A percentile compares a stretch with the other conserved stretches of the same genome.
Conservation (phyloP, 805 yeast species). For the Priceomyces medius region DNA sequence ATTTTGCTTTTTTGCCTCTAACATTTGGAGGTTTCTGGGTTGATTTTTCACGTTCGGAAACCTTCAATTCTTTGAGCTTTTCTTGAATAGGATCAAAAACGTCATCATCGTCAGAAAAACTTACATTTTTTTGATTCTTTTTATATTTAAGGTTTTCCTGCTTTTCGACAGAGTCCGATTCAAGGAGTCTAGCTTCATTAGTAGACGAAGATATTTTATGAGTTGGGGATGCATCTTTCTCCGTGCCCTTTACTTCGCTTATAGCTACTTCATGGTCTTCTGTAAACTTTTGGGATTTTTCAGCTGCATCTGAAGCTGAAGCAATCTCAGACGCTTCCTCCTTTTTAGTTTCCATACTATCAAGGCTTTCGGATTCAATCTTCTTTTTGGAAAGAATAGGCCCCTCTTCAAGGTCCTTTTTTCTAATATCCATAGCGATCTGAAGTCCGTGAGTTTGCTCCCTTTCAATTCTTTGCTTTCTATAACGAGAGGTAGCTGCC, state of each 20-base stretch:
- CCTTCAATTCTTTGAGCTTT: constrained; percentile 9
- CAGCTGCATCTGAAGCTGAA: not conserved
- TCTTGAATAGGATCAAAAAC: constrained; percentile 12
- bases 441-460: constrained; percentile 40
- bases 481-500: constrained; percentile 41
- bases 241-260: not conserved
- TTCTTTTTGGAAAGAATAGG: not conserved
- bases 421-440: constrained; percentile 34
- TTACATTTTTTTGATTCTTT: not conserved
- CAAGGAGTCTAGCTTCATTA: not conserved
- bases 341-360: not conserved
- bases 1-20: constrained; percentile 82
- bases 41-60: constrained; percentile 7
- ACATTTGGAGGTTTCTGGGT: constrained; percentile 39
- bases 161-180: not conserved
- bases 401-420: constrained; percentile 23
- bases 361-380: not conserved
- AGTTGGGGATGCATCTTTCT: too few species aligned
- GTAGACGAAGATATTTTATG: not conserved
- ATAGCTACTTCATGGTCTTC: not conserved
- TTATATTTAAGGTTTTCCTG: not conserved
- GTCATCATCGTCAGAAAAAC: constrained; percentile 10
- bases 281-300: not conserved
- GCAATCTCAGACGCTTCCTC: not conserved
- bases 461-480: constrained; percentile 24